A percentile compares a stretch with the other conserved stretches of the same genome.
phyloP scores from a whole-genome alignment of 2,329 filamentous ascomycete genomes.

The Tolypocladium amazonense region DNA sequence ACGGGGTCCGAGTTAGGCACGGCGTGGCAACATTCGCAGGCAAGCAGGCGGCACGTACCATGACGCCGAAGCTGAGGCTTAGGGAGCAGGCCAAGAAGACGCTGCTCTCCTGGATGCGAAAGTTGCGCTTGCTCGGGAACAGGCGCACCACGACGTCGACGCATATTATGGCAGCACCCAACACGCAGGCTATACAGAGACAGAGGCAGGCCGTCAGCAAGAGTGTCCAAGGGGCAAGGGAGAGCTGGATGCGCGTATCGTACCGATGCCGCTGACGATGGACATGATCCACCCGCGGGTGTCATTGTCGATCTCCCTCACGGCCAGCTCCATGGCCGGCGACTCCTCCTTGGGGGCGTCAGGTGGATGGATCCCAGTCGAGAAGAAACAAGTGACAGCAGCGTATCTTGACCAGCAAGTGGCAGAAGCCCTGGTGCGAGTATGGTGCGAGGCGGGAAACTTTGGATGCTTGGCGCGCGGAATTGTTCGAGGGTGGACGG shows the following conservation, averaged over 20 bases:
- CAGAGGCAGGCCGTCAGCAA: neutral
- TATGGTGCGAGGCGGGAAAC: neutral
- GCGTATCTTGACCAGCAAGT: neutral
- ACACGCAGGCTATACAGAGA: slow-evolving; percentile 42
- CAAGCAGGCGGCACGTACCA: slow-evolving; percentile 47
- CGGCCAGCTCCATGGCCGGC: slow-evolving; percentile 25
- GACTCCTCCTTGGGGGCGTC: neutral
- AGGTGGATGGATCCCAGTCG: neutral
- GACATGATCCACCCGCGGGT: slow-evolving; percentile 89
- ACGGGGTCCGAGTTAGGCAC: neutral
- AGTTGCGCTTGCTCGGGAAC: slow-evolving; percentile 64
- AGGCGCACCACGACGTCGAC: slow-evolving; percentile 67
- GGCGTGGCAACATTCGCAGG: neutral
- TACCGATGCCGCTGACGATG: slow-evolving; percentile 66
- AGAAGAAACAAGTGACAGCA: neutral
- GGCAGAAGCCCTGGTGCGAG: neutral
- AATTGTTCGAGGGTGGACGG: no score
- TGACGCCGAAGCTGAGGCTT: slow-evolving; percentile 89
- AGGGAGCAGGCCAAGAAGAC: slow-evolving; percentile 78
- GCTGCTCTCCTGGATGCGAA: slow-evolving; percentile 83
- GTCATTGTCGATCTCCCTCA: slow-evolving; percentile 56
- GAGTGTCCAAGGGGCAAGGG: neutral
- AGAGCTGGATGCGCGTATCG: slow-evolving; percentile 17
- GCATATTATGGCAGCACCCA: slow-evolving; percentile 78
- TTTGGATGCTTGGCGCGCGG: neutral